Evolutionary conservation across 192 early-diverging fungal genomes (phyloP).

Genomic region (Coemansia sp.): DNA sequence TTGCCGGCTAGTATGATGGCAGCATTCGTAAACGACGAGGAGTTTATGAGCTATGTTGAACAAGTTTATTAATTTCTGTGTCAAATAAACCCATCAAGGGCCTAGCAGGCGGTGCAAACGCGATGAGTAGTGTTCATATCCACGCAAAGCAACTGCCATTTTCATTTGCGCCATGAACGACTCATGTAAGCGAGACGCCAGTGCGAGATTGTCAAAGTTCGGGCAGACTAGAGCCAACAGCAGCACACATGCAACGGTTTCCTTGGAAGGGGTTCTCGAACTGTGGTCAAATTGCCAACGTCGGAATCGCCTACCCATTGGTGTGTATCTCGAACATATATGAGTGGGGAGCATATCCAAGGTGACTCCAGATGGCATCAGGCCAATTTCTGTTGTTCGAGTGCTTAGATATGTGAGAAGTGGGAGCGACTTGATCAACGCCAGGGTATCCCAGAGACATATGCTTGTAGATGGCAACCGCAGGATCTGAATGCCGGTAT

Average conservation of each 20-base stretch:
- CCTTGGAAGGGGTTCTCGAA: not conserved
- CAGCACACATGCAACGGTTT: not conserved
- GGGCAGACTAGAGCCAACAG: not conserved
- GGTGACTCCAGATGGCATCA: not conserved
- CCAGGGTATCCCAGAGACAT: not conserved
- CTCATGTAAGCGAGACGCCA: not conserved
- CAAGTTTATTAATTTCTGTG: not conserved
- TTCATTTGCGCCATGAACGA: not conserved
- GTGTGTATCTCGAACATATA: not conserved
- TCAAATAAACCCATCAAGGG: too few species aligned
- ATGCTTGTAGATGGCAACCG: not conserved
- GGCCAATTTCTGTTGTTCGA: not conserved
- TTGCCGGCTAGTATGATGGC: conserved; percentile 2
- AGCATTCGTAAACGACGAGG: not conserved
- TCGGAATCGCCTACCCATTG: not conserved
- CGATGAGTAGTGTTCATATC: not conserved
- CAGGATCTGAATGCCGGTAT: not conserved
- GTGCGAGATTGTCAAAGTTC: not conserved
- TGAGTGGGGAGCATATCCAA: not conserved
- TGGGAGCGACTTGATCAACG: not conserved
- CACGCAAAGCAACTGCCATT: not conserved
- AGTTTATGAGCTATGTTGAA: not conserved
- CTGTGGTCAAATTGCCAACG: not conserved
- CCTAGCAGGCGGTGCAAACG: too few species aligned
- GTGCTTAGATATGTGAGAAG: not conserved